Base-by-base conservation (phyloP, 257 asterid species). In the Forsythia viridissima region DNA sequence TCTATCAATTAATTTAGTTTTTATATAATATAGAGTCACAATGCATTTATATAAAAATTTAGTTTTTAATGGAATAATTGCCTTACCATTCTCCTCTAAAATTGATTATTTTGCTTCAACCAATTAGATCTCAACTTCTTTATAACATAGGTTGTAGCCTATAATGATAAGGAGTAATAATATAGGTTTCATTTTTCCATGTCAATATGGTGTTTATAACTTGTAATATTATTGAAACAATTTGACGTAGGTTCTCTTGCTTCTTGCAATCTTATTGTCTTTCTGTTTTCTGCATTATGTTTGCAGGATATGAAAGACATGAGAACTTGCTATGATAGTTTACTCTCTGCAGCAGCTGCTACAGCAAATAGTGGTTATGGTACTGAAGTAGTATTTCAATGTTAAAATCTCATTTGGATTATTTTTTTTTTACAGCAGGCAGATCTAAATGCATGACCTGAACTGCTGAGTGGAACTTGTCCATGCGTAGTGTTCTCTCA, bases 321-420 rank as follows among this genome's bases (percentile, higher is more conserved):
- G 97, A 89, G 96, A 84, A 83, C 90, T 40, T 92, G 97, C 89
- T 93, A 91, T 71, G 99, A 93, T 84, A 88, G 96, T 81, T 87
- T 95, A 61, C 97, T 95, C 79, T 93, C 97, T 73, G 98, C 99
- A 11, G 99, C 99, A 66, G 99, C 99, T 10, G 99, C 97, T 15
- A 89, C 98, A 16, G 87, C 97, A 39, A 95, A 95, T 80, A 89
- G 97, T 84, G 99, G 97, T 80, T 93, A 90, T 76, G 98, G 98
- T 94, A 90, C 76, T 70, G 24, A 79, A 72, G 15, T 70, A 71
- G 40, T 69, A 57, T 67, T 80, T 74, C 41, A 69, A 20, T n/a
- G n/a, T 39, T 76, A 73, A 77, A 74, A 57, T 79, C 69, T 51
- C 16, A 61, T 78, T 80, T 34, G 55, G 30, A 69, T 30, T 70